Base-by-base conservation (phyloP, 1,284 basidiomycete genomes). In the Prillingera fragicola region DNA sequence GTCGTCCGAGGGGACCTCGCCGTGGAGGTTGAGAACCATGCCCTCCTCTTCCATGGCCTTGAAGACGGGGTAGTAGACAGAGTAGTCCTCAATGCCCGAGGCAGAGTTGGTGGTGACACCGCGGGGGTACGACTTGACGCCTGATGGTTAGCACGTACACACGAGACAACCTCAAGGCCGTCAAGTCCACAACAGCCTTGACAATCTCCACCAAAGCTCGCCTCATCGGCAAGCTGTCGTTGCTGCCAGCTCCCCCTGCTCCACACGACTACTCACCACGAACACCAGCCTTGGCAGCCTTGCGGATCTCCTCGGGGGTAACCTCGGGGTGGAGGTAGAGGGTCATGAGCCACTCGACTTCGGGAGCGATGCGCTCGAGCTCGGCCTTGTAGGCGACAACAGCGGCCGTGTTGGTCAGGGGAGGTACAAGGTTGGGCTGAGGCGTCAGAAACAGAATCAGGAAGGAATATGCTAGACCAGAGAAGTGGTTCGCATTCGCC, bases 21-120 rank as follows among this genome's bases (percentile, higher is more conserved):
- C 95, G 61, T 99, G 95, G 33, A 99, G 77, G 73, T 98, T 98
- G 36, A 99, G 78, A 15, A 98, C 89, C 81, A 98, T 84, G 58
- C 83, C 85, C 33, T 82, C 83, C 66, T 87, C 81, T 73, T 98
- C 82, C 94, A 98, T 97, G 28, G 84, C 87, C 62, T 83, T 82
- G 68, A 99, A 98, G 38, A 97, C 81, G 24, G 87, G 85, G 72
- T 97, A 95, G 71, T 96, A 99, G 1, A 81, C 77, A 56, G 88
- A 87, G 63, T 98, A 98, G 32, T 89, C 89, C 68, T 98, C 94
- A 58, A 98, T 96, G 9, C 95, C 95, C 31, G 87, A 83, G 51
- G 92, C 89, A 26, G 89, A 95, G 72, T 97, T 96, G 39, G 95
- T 99, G 8, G 95, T 99, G 2, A 99, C 95, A 12, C 95, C 95